Evolutionary conservation across 2,329 filamentous ascomycete species (phyloP).

Genomic region (Sarocladiaceae sp.): DNA sequence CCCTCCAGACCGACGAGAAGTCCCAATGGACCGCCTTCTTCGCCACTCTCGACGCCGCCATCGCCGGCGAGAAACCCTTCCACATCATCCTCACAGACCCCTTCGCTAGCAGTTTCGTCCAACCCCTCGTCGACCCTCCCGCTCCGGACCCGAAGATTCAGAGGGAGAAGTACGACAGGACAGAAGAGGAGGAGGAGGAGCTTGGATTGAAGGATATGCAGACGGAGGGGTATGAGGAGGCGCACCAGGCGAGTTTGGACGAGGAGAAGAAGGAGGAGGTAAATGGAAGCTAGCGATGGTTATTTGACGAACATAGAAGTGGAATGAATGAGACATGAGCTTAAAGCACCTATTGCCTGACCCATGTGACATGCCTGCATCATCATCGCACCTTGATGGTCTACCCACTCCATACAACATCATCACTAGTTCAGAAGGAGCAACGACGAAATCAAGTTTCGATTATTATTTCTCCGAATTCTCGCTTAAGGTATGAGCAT

Average conservation of each 20-base stretch:
- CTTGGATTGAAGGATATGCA: slow-evolving; percentile 91
- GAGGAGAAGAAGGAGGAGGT: slow-evolving; percentile 5
- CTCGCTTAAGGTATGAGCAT: too few relatives aligned
- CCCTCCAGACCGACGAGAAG: slow-evolving; percentile 62
- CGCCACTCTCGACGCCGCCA: slow-evolving; percentile 67
- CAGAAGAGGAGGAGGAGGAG: slow-evolving; percentile 89
- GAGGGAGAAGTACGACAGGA: slow-evolving; percentile 78
- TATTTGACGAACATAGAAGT: background rate
- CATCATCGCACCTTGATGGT: too few relatives aligned
- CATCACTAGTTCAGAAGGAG: too few relatives aligned
- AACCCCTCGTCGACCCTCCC: slow-evolving; percentile 75
- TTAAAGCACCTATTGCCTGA: background rate
- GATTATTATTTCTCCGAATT: too few relatives aligned
- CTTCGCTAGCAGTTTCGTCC: slow-evolving; percentile 88
- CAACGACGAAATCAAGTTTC: too few relatives aligned
- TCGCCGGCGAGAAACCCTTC: slow-evolving; percentile 75
- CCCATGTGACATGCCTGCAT: too few relatives aligned
- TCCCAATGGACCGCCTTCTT: slow-evolving; percentile 81
- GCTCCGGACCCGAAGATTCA: slow-evolving; percentile 73
- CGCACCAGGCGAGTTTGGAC: slow-evolving; percentile 20
- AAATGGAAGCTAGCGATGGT: background rate
- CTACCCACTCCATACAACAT: background rate
- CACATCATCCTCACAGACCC: slow-evolving; percentile 83
- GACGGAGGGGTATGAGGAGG: slow-evolving; percentile 70
- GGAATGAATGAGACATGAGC: slow-evolving; percentile 11